phyloP scores from a whole-genome alignment of 73 alveolate genomes.

The Paramecium biaurelia region DNA sequence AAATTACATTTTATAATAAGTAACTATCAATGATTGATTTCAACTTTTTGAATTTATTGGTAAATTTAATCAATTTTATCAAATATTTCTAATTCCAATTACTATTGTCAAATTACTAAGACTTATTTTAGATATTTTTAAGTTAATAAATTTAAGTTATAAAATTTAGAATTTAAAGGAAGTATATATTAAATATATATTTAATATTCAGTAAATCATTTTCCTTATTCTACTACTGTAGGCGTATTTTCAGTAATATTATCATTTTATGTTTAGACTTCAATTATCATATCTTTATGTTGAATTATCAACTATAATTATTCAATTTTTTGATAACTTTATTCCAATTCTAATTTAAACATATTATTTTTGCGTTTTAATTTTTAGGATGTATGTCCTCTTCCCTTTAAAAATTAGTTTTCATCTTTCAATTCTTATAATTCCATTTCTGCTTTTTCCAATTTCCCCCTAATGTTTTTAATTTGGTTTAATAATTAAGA shows the following conservation, averaged over 20 bases:
- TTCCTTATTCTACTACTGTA: not conserved
- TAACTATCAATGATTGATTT: too few relatives aligned
- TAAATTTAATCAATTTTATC: too few relatives aligned
- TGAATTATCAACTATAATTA: not conserved
- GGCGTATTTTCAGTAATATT: not conserved
- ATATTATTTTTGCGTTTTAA: not conserved
- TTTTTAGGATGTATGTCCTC: not conserved
- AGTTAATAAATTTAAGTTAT: not conserved
- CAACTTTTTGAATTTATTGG: too few relatives aligned
- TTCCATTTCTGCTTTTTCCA: not conserved
- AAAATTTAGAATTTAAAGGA: not conserved
- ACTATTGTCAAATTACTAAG: not conserved
- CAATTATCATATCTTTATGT: not conserved
- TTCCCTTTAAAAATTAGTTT: not conserved
- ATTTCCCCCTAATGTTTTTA: not conserved
- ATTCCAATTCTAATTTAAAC: not conserved
- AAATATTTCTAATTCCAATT: too few relatives aligned
- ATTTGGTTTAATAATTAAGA: not conserved
- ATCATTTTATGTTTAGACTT: not conserved
- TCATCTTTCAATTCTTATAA: not conserved
- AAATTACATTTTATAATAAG: too few relatives aligned
- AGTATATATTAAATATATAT: not conserved
- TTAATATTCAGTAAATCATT: not conserved
- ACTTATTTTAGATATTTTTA: not conserved
- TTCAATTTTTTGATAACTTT: not conserved